Evolutionary conservation across 371 early-diverging fungal genomes (phyloP).

Genomic region (Lichtheimia hyalospora): DNA sequence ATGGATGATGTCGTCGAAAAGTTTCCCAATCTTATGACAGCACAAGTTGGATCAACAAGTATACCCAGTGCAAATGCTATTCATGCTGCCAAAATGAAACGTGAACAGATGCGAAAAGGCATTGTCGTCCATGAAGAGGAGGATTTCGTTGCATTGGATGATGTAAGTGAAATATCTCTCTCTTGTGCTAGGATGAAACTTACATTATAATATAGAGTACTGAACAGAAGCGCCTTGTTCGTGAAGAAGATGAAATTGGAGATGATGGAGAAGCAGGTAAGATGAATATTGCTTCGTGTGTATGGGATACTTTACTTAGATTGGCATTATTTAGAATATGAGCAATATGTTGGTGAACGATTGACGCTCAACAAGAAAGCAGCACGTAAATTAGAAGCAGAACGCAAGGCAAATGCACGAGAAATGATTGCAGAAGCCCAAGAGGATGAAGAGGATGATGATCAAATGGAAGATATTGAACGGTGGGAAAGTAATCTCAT

Average conservation of each 20-base stretch:
- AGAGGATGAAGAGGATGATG: slow-evolving; percentile 51
- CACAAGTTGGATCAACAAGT: slow-evolving; percentile 13
- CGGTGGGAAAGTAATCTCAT: slow-evolving; percentile 73
- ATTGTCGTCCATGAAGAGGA: slow-evolving; percentile 27
- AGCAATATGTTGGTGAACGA: slow-evolving; percentile 48
- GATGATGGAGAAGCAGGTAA: slow-evolving; percentile 54
- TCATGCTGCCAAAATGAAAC: slow-evolving; percentile 53
- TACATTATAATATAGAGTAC: neutral
- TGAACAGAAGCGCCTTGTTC: slow-evolving; percentile 37
- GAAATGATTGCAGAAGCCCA: slow-evolving; percentile 62
- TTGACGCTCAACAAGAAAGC: slow-evolving; percentile 38
- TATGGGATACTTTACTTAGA: neutral
- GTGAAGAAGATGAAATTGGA: slow-evolving; percentile 56
- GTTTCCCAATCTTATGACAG: slow-evolving; percentile 36
- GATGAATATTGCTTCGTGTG: neutral
- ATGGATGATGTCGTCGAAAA: slow-evolving; percentile 38
- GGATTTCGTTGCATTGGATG: slow-evolving; percentile 40
- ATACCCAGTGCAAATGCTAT: slow-evolving; percentile 53
- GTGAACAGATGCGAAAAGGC: slow-evolving; percentile 48
- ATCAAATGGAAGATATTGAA: slow-evolving; percentile 57
- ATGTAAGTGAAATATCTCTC: slow-evolving; percentile 11
- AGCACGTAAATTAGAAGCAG: slow-evolving; percentile 38
- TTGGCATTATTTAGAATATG: slow-evolving; percentile 36
- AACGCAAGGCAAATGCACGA: slow-evolving; percentile 40
- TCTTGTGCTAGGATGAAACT: no score